Percentiles rank a stretch among this genome's conserved stretches.
Evolutionary conservation across 164 flowering plant species (phyloP).

Genomic region (Macadamia integrifolia): DNA sequence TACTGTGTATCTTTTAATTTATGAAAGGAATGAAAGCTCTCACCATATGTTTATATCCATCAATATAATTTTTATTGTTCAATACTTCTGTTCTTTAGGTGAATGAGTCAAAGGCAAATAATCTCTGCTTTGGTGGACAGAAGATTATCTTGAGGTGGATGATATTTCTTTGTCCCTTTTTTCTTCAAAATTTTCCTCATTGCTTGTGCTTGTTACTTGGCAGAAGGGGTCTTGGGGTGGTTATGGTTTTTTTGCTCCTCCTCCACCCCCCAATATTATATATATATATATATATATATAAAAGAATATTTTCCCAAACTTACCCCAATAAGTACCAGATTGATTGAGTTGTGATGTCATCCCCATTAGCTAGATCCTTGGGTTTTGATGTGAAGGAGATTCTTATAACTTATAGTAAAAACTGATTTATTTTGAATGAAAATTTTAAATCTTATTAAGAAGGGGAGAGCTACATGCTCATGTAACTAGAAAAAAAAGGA

Average conservation of each 20-base stretch:
- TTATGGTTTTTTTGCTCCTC: too few relatives aligned
- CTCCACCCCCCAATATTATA: background rate
- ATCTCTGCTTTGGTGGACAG: constrained; percentile 43
- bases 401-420: background rate
- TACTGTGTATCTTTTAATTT: background rate
- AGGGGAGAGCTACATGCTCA: too few relatives aligned
- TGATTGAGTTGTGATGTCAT: constrained; percentile 1
- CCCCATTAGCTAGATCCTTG: background rate
- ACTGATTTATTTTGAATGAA: too few relatives aligned
- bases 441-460: too few relatives aligned
- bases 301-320: background rate
- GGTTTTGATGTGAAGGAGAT: background rate
- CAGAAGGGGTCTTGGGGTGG: too few relatives aligned
- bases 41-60: background rate
- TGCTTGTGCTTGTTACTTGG: background rate
- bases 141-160: constrained; percentile 57
- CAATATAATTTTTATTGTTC: background rate
- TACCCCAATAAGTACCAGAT: background rate
- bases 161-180: background rate
- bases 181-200: background rate
- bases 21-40: background rate
- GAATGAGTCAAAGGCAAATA: constrained; percentile 59
- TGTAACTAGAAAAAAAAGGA: background rate
- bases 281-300: background rate
- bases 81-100: constrained; percentile 40